Base-by-base conservation (phyloP, 495 filamentous ascomycete genomes). In the Talaromyces adpressus region DNA sequence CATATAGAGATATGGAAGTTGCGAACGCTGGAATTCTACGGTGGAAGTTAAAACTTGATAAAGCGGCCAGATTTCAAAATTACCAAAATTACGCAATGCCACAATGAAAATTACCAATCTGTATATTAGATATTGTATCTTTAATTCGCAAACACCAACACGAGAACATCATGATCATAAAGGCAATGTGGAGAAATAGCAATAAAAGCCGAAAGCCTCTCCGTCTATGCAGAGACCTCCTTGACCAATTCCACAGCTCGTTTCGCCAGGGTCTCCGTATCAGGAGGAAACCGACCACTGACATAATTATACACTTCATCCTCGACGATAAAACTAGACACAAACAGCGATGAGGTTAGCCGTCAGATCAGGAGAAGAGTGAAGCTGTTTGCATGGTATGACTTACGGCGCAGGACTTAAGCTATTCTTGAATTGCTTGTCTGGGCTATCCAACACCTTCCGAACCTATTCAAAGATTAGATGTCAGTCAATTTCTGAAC, bases 271-370 rank as follows among this genome's bases (percentile, higher is more conserved):
- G 78, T 58, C 39, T 77, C 71, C 2, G 77, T 81, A 65, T 84
- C 82, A 8, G 70, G 73, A 11, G 81, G 81, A 63, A 78, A 84
- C 9, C 81, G 71, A 25, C 75, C 81, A 59, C 77, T 82, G 62
- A 85, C 67, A 63, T 84, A 85, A 57, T 83, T 85, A 64, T 80
- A 84, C 20, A 73, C 72, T 64, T 77, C 70, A 54, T 85, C 82
- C 59, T 79, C 75, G 2, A 79, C 77, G 6, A 80, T 72, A 56
- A 85, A 84, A 7, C 82, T 83, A 67, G 9, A 22, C 11, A 9
- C 12, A 32, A 29, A 25, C 23, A 61, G 25, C 12, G 18, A 61
- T 23, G 1, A 39, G 0, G 4, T 39, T 9, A 39, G 18, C 32
- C 27, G 41, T 45, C 11, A 52, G 6, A 49, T 45, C 11, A 52